phyloP scores from a whole-genome alignment of 306 rosid genomes.

The Vigna unguiculata region DNA sequence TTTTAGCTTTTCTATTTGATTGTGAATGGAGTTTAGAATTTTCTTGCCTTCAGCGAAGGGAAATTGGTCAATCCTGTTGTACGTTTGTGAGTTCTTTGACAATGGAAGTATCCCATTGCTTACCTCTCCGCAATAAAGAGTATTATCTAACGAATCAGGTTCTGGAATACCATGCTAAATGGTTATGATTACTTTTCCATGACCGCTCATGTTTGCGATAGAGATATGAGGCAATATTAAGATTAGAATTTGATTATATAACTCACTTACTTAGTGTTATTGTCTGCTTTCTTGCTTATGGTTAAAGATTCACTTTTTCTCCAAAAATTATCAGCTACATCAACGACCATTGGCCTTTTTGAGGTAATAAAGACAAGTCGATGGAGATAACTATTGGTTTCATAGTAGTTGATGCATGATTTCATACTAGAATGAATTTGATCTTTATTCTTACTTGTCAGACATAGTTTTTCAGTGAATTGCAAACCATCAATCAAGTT shows the following conservation, averaged over 20 bases:
- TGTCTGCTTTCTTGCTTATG: conserved; percentile 12
- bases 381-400: conserved; percentile 25
- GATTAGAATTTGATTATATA: conserved; percentile 12
- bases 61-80: not conserved
- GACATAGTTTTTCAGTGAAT: conserved; percentile 21
- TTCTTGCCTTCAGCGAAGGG: not conserved
- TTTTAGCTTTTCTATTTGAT: no score
- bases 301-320: conserved; percentile 7
- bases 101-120: conserved; percentile 18
- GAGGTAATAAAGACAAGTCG: not conserved
- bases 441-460: conserved; percentile 21
- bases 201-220: not conserved
- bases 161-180: not conserved
- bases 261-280: conserved; percentile 11
- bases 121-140: not conserved
- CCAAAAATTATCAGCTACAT: not conserved
- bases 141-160: not conserved
- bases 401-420: conserved; percentile 7
- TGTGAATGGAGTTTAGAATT: not conserved
- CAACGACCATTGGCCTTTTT: not conserved
- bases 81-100: conserved; percentile 15
- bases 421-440: conserved; percentile 8
- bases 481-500: conserved; percentile 11
- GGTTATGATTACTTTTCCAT: not conserved
- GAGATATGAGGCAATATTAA: not conserved